A percentile compares a stretch with the other conserved stretches of the same genome.
Conservation (phyloP, 805 yeast genomes). For the Sungouiozyma intestinalis region DNA sequence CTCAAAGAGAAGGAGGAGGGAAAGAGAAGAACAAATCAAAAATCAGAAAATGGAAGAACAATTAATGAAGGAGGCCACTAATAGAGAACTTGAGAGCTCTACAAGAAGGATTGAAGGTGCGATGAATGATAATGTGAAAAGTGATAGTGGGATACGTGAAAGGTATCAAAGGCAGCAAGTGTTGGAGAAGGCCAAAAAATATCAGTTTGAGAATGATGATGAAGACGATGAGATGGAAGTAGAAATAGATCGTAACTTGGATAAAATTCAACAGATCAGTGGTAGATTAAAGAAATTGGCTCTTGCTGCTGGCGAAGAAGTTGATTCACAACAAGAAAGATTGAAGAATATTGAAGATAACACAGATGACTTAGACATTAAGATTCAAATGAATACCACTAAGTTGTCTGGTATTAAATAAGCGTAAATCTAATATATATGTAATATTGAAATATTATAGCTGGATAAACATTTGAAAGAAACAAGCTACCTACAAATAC, state of each 20-base stretch:
- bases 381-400: constrained; percentile 66
- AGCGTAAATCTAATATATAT: background rate
- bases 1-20: constrained; percentile 60
- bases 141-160: constrained; percentile 24
- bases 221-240: constrained; percentile 91
- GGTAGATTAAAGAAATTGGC: constrained; percentile 67
- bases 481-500: too few relatives aligned
- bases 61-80: constrained; percentile 47
- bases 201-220: constrained; percentile 78
- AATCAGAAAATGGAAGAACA: constrained; percentile 54
- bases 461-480: background rate
- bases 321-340: constrained; percentile 66
- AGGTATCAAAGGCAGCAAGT: constrained; percentile 31
- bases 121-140: constrained; percentile 36
- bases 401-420: constrained; percentile 48
- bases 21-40: constrained; percentile 61
- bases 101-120: constrained; percentile 62
- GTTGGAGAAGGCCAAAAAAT: constrained; percentile 47
- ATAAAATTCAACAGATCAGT: constrained; percentile 61
- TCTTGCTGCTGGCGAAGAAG: constrained; percentile 59
- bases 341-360: constrained; percentile 69
- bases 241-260: constrained; percentile 75
- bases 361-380: constrained; percentile 75
- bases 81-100: constrained; percentile 48
- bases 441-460: background rate